Conservation (phyloP, 805 yeast species). For the Zygotorulaspora danielsina region DNA sequence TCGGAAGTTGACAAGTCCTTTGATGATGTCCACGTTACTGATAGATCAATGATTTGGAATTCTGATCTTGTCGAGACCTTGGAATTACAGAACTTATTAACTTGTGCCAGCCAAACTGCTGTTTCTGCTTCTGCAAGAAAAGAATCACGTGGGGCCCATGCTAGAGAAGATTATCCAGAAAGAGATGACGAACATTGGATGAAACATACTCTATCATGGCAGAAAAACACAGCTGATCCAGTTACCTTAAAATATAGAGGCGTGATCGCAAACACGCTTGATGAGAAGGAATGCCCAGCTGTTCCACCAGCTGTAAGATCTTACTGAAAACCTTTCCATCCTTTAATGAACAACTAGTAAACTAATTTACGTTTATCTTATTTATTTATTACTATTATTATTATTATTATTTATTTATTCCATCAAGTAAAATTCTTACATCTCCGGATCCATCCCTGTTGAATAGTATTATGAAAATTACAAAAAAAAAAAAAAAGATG, state of each 20-base stretch:
- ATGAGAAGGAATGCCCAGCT: constrained; percentile 86
- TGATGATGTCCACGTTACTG: constrained; percentile 76
- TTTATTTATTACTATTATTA: constrained; percentile 12
- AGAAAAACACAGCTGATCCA: constrained; percentile 61
- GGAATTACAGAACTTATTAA: constrained; percentile 91
- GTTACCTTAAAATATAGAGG: constrained; percentile 79
- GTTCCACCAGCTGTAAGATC: constrained; percentile 98
- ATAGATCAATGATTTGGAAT: constrained; percentile 98
- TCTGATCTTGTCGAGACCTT: constrained; percentile 93
- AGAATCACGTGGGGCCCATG: constrained; percentile 99
- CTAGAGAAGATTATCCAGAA: constrained; percentile 94
- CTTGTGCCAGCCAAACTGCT: constrained; percentile 97
- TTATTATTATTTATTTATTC: constrained; percentile 1
- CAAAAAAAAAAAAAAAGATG: too few species aligned
- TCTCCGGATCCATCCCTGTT: too few species aligned
- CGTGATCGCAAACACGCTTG: constrained; percentile 79
- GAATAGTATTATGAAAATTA: too few species aligned
- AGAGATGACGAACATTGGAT: constrained; percentile 97
- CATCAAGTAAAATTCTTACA: constrained; percentile 3
- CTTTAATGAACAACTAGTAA: neutral
- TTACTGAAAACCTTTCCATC: constrained; percentile 52
- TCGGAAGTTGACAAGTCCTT: constrained; percentile 69
- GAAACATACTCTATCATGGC: constrained; percentile 96
- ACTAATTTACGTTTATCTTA: constrained; percentile 1
- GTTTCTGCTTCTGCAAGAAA: constrained; percentile 88